Conservation (phyloP, 2,329 filamentous ascomycete species). For the Ophiostoma piceae region DNA sequence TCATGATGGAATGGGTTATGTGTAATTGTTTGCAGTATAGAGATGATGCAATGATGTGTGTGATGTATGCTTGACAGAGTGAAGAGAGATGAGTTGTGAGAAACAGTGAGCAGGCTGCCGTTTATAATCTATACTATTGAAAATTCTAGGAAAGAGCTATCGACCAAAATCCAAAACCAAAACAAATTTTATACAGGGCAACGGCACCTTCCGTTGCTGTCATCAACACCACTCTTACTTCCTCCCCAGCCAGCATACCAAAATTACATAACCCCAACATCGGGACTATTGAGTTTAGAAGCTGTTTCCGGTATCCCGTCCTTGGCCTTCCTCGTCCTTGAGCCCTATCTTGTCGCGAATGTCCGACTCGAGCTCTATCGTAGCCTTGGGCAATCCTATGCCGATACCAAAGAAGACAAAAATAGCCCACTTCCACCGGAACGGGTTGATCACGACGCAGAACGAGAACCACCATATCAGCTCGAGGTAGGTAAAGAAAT, state of each 20-base stretch:
- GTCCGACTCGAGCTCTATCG: slow-evolving; percentile 59
- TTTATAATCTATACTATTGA: neutral
- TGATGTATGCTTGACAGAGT: neutral
- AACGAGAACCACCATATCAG: slow-evolving; percentile 82
- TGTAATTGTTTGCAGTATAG: neutral
- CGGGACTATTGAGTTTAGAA: neutral
- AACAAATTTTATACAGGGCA: neutral
- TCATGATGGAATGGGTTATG: neutral
- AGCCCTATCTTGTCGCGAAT: slow-evolving; percentile 13
- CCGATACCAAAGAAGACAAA: slow-evolving; percentile 79
- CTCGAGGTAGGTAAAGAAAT: slow-evolving; percentile 86
- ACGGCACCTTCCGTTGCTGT: neutral
- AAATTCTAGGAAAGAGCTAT: neutral
- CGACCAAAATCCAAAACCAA: neutral
- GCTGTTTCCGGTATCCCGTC: slow-evolving; percentile 19
- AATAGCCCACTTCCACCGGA: slow-evolving; percentile 82
- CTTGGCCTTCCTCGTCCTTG: slow-evolving; percentile 1
- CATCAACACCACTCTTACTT: neutral
- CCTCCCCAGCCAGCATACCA: neutral
- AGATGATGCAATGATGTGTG: neutral
- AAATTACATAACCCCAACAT: neutral
- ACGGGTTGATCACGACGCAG: slow-evolving; percentile 72
- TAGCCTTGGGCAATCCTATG: slow-evolving; percentile 55
- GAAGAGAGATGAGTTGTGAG: neutral
- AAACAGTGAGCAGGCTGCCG: neutral